Base-by-base conservation (phyloP, 495 filamentous ascomycete genomes). In the Aspergillus saccharolyticus region DNA sequence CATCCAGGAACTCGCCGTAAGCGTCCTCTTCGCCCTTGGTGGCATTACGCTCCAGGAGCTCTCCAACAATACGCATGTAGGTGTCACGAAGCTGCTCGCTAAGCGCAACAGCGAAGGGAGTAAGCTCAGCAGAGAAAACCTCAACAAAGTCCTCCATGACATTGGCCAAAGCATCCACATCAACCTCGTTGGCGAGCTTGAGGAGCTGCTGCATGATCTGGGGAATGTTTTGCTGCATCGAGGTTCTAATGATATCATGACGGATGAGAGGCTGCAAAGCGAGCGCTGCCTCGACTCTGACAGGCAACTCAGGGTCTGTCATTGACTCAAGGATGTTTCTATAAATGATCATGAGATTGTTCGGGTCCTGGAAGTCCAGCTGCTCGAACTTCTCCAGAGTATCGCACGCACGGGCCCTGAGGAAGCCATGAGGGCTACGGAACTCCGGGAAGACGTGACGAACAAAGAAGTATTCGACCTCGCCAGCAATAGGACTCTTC, bases 111-210 rank as follows among this genome's bases (percentile, higher is more conserved):
- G 94, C 94, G 66, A 98, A 98, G 8, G 94, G 94, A 1, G 94
- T 98, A 52, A 98, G 80, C 67, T 98, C 95, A 2, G 89, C 77
- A 17, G 94, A 92, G 71, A 98, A 98, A 0, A 97, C 94, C 70
- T 98, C 94, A 51, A 98, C 94, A 69, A 97, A 97, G 64, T 98
- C 95, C 69, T 98, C 94, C 94, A 96, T 96, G n/a, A 96, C 91
- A 63, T 96, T 96, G n/a, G 91, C 90, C 18, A 96, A 72, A 17
- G 91, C 90, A 71, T 96, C 91, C 51, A 96, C 92, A 63, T 96
- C 91, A 45, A 91, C 91, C 73, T 96, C 91, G 66, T 96, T 96
- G 22, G 94, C 93, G 57, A 98, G 75, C 74, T 97, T 97, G 28
- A 98, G 81, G 16, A 98, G 78, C 72, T 97, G 91, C 73, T 98